Evolutionary conservation across 176 grass and related monocot species (phyloP), one percentile per base, ranked within the genome.

Genomic region (Oryza nivara): DNA sequence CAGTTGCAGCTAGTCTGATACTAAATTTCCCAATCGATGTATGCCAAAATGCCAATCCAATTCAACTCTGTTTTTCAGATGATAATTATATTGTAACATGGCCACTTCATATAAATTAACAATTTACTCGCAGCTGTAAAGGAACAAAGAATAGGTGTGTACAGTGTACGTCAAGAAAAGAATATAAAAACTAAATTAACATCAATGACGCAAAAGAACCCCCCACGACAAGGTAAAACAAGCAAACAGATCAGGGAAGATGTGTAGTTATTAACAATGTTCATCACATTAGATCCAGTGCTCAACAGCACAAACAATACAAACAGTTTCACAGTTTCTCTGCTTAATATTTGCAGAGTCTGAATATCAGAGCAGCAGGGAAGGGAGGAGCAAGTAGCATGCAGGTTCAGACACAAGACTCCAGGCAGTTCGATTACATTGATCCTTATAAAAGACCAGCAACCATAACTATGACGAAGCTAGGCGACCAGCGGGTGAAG

Each of bases 331-430:
- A 87, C 52, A 41, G 32, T 43, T 43, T 65, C 70, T 75, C 69
- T 38, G 65, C 76, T 35, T 71, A 91, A 80, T 87, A 90, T 84
- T 70, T 80, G 80, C 85, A 81, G 82, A 81, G 38, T 68, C 70
- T 76, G 48, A 72, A 73, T 22, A 72, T 36, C 22, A 41, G 66
- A 81, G 67, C 14, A 81, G 36, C 12, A 84, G 46, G 47, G 32
- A 17, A 44, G 28, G 75, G 26, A 75, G 12, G 84, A 84, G 80
- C 46, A 26, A 86, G 74, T 49, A 79, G 64, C 77, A 67, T 61
- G 74, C 36, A 68, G 49, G 15, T 19, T 16, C 60, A 2, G n/a
- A 23, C 72, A 73, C 72, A 73, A 73, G 16, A 73, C 67, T 67
- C 46, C 88, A 83, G 66, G 72, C 80, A 34, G 65, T 70, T 56